Evolutionary conservation across 495 filamentous ascomycete genomes (phyloP), one percentile per base, ranked within the genome.

Genomic region (Aspergillus incahuasiensis): DNA sequence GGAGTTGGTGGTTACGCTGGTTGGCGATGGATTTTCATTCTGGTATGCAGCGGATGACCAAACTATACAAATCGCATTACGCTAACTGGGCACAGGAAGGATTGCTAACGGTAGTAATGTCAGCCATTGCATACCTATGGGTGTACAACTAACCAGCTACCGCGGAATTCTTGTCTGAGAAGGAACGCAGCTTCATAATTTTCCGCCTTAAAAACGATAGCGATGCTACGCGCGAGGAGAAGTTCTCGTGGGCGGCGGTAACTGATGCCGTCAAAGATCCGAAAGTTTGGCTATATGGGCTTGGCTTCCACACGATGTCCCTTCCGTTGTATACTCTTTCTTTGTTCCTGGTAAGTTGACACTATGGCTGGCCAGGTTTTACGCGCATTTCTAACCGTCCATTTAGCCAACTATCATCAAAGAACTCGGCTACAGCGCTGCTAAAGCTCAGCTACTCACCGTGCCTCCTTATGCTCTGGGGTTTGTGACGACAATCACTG

Each of bases 11-110:
- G 79, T 39, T 71, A 75, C n/a, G 77, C 78, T 45, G 89, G 89
- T 15, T 94, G 89, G 89, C 75, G 83, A 9, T 92, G 89, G 85
- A 91, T 92, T 48, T 92, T 92, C 56, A 89, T 91, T 22, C 71
- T 92, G 21, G 86, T 85, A 66, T 52, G 75, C 66, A 3, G 56
- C 28, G 52, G 42, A 16, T 56, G 34, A 20, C 20, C 21, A 44
- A 5, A 24, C 32, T 0, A 15, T 9, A n/a, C 2, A 28, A 6
- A 46, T 22, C 15, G 35, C 46, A 22, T 8, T 30, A 15, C 25
- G 35, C 12, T 50, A 6, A 57, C 42, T 32, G 16, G 5, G 1
- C 18, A 8, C 48, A 84, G 82, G 86, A 90, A 73, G 87, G 87
- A 3, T 74, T 89, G 7, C 67, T 84, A 9, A 92, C 89, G 0